Base-by-base conservation (phyloP, 2,329 filamentous ascomycete species). In the Grosmannia serpens region DNA sequence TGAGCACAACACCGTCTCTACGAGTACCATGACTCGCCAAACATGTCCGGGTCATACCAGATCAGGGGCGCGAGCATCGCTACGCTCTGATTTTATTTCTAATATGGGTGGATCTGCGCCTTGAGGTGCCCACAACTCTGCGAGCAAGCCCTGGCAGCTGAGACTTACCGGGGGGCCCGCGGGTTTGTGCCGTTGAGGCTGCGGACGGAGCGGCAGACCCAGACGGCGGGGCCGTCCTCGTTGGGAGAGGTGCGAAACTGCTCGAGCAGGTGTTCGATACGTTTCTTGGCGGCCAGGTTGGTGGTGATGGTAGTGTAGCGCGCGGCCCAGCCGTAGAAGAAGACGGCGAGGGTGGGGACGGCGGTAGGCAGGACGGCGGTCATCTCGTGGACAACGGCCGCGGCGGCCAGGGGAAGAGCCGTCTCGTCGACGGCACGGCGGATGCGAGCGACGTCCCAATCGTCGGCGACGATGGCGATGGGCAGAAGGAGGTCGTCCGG, bases 321-420 rank as follows among this genome's bases (percentile, higher is more conserved):
- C 10, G 74, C 71, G 11, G 76, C 76, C 88, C 88, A 91, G 20
- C 87, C 87, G 65, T 84, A 84, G 56, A 87, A 73, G 66, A 91
- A 89, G 10, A 89, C 86, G 24, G 85, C 84, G 57, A 77, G 71
- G 65, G 89, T 90, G 59, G 74, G 72, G 33, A 70, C 68, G 1
- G 67, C 65, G 31, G 89, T 89, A 58, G 74, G 71, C 35, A 69
- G 68, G 2, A 67, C 65, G 33, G 70, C 69, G 6, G 67, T 65
- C 49, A 75, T 66, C 15, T 70, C 65, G 22, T 56, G 52, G 15
- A 66, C 65, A 0, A 70, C 64, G 9, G 58, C 49, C 1, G 49
- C 56, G 0, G 69, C 69, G 35, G 88, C 82, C 15, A 75, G 70
- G 0, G 80, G 83, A 55, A 88, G 72, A 7, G 75, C 71, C 10